These are phyloP conservation scores for Isoetes taiwanensis DNA, from an alignment of 75 land plant species.

Conservation along the genomic window DNA sequence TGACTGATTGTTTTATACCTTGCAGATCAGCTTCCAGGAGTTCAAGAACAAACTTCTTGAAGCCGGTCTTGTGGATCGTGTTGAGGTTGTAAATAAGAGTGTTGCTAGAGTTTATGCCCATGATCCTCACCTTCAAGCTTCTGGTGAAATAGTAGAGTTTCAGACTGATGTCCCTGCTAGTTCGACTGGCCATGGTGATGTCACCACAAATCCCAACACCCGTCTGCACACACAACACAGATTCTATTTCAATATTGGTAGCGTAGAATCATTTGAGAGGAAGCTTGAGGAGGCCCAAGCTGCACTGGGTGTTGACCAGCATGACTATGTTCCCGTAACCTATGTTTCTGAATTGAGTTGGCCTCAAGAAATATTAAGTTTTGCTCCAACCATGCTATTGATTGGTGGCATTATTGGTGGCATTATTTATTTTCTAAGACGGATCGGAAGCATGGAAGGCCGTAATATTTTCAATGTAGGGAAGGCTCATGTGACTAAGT, in stretches of 20 bases:
- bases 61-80: slow-evolving; percentile 85
- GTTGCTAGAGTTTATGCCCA: slow-evolving; percentile 92
- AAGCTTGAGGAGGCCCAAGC: slow-evolving; percentile 45
- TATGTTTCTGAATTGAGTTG: slow-evolving; percentile 55
- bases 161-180: no score
- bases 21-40: slow-evolving; percentile 98
- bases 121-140: no score
- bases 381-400: slow-evolving; percentile 33
- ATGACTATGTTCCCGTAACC: slow-evolving; percentile 79
- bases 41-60: slow-evolving; percentile 90
- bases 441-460: slow-evolving; percentile 34
- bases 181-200: no score
- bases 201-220: slow-evolving; percentile 5
- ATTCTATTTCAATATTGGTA: slow-evolving; percentile 40
- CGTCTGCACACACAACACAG: slow-evolving; percentile 22
- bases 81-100: slow-evolving; percentile 81
- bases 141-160: no score
- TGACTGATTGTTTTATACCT: neutral
- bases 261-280: slow-evolving; percentile 46
- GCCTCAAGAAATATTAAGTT: slow-evolving; percentile 31
- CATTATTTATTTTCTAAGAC: slow-evolving; percentile 25
- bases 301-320: slow-evolving; percentile 55
- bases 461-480: slow-evolving; percentile 45
- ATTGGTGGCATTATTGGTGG: slow-evolving; percentile 38
- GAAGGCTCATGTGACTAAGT: slow-evolving; percentile 41